phyloP scores from a whole-genome alignment of 208 protist genomes.

The Leishmania arabica region DNA sequence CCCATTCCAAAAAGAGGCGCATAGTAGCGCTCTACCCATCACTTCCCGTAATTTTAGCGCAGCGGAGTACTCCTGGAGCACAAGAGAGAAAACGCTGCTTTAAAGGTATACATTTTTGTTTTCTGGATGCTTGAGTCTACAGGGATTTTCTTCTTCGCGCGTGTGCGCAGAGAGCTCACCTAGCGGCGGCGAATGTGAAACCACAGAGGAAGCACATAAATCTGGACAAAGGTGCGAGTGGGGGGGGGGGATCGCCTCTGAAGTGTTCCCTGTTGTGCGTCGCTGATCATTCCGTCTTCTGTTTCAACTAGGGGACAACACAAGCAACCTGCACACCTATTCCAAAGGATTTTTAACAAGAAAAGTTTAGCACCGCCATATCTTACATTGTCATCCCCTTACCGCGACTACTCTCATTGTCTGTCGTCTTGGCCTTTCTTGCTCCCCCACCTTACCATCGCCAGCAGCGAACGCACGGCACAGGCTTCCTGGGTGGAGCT shows the following conservation, averaged over 20 bases:
- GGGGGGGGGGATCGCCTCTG: neutral
- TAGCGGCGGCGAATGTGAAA: neutral
- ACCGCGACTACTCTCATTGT: neutral
- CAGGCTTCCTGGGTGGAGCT: neutral
- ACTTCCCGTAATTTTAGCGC: neutral
- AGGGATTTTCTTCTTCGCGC: neutral
- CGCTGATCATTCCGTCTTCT: neutral
- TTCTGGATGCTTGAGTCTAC: neutral
- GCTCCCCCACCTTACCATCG: neutral
- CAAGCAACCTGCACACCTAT: neutral
- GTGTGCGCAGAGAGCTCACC: neutral
- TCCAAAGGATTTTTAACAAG: neutral
- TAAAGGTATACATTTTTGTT: neutral
- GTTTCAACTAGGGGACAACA: neutral
- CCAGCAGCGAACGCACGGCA: neutral
- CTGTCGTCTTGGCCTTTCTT: neutral
- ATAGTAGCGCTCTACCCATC: neutral
- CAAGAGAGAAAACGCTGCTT: neutral
- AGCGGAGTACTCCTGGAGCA: neutral
- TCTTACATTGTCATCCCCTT: neutral
- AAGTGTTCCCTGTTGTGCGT: no score
- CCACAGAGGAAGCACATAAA: neutral
- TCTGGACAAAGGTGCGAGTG: neutral
- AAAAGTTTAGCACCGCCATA: neutral
- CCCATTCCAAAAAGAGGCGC: neutral